A percentile compares a stretch with the other conserved stretches of the same genome.
These are phyloP conservation scores for Trypanosoma mega DNA, from an alignment of 208 protist species.

Conservation along the genomic window DNA sequence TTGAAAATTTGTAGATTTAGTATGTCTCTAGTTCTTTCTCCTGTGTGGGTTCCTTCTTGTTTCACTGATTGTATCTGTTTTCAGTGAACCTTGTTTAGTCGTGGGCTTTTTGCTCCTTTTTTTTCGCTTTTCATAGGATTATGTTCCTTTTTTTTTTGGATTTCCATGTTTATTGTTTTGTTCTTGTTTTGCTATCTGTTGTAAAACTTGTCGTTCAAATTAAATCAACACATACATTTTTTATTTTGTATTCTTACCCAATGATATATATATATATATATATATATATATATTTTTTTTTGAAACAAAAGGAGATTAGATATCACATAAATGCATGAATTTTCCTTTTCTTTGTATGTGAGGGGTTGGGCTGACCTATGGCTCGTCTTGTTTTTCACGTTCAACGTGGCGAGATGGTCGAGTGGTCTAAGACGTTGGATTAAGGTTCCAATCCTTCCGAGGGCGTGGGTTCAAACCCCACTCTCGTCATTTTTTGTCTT, in stretches of 20 bases:
- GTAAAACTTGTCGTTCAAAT: background rate
- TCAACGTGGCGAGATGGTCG: background rate
- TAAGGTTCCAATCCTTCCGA: background rate
- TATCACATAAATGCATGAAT: background rate
- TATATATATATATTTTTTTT: background rate
- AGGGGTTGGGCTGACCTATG: no score
- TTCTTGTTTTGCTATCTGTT: no score
- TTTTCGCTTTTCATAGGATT: no score
- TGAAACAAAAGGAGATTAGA: background rate
- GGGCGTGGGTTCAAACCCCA: background rate
- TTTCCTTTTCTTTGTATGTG: constrained; percentile 1
- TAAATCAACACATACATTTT: background rate
- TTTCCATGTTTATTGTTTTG: no score
- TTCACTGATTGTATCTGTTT: no score
- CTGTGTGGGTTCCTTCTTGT: no score
- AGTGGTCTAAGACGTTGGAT: background rate
- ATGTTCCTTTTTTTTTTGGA: no score
- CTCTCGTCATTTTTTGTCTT: background rate
- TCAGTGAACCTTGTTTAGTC: no score
- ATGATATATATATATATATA: background rate
- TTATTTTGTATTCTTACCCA: background rate
- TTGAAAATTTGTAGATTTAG: no score
- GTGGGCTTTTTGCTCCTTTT: no score
- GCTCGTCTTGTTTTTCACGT: no score
- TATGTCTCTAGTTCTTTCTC: no score